These are phyloP conservation scores for Rutstroemia sp. DNA, from an alignment of 2,329 filamentous ascomycete species.

Conservation along the genomic window DNA sequence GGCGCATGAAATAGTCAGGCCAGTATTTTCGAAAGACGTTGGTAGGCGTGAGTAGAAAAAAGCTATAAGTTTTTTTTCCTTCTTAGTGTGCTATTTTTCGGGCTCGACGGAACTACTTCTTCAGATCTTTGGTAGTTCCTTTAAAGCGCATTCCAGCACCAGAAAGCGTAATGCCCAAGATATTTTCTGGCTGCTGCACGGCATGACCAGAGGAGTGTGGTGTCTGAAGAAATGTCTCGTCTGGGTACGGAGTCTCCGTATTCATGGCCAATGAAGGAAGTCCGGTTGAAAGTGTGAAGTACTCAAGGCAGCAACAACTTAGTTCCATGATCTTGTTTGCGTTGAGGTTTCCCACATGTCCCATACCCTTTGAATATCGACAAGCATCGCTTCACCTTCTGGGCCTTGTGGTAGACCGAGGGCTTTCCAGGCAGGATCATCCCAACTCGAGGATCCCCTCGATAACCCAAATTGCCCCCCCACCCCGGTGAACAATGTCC, in stretches of 20 bases:
- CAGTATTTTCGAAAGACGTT: background rate
- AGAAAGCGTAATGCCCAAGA: background rate
- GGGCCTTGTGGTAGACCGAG: background rate
- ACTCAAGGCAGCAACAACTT: too few relatives aligned
- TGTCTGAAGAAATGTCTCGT: background rate
- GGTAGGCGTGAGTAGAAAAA: background rate
- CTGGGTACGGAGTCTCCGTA: too few relatives aligned
- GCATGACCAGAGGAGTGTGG: background rate
- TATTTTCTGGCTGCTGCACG: background rate
- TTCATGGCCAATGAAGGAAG: too few relatives aligned
- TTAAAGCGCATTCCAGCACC: constrained; percentile 17
- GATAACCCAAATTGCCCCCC: background rate
- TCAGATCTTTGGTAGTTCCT: too few relatives aligned
- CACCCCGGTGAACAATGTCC: constrained; percentile 5
- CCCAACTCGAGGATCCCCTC: constrained; percentile 6
- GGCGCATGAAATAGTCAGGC: constrained; percentile 7
- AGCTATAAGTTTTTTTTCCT: background rate
- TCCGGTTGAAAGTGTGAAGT: too few relatives aligned
- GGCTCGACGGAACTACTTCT: too few relatives aligned
- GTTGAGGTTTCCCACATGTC: background rate
- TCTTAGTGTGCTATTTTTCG: background rate
- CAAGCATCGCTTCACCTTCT: background rate
- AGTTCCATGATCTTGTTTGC: background rate
- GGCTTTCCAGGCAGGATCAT: constrained; percentile 10
- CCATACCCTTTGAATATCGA: background rate